These are phyloP conservation scores for Phialocephala sp. DNA, from an alignment of 2,329 filamentous ascomycete species.

Conservation along the genomic window DNA sequence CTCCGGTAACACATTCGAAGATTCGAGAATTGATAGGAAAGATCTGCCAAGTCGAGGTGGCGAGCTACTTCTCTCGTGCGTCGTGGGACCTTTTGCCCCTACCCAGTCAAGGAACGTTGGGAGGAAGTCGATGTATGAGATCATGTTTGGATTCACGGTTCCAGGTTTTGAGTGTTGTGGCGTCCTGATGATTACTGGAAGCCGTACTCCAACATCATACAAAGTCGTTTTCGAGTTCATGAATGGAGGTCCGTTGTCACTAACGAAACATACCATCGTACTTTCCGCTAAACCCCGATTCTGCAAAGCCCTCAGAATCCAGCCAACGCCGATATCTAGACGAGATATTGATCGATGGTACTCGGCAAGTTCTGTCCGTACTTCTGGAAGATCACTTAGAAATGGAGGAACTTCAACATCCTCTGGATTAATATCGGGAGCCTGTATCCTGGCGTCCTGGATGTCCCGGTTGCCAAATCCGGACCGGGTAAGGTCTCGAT, in stretches of 20 bases:
- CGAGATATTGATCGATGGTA: conserved; percentile 38
- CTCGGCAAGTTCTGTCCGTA: conserved; percentile 39
- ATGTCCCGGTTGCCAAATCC: conserved; percentile 42
- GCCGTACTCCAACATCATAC: conserved; percentile 47
- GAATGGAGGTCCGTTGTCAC: conserved; percentile 51
- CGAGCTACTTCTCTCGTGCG: not conserved
- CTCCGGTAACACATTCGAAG: not conserved
- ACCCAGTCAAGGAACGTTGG: conserved; percentile 48
- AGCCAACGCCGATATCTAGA: conserved; percentile 45
- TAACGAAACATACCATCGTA: conserved; percentile 48
- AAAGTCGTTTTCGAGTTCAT: conserved; percentile 51
- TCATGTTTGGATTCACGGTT: conserved; percentile 45
- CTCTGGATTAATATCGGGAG: conserved; percentile 21
- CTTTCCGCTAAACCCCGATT: conserved; percentile 37
- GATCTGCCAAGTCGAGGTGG: conserved; percentile 36
- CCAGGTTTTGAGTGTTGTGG: conserved; percentile 36
- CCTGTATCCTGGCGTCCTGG: conserved; percentile 33
- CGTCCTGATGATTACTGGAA: conserved; percentile 46
- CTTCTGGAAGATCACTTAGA: conserved; percentile 37
- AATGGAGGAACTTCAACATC: conserved; percentile 39
- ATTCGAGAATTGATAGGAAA: conserved; percentile 46
- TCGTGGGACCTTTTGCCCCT: not conserved
- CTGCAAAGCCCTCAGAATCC: conserved; percentile 43
- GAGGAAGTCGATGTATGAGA: conserved; percentile 49
- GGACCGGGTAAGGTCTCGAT: conserved; percentile 48